phyloP scores from a whole-genome alignment of 768 basidiomycete species.

The Lactarius indigo region DNA sequence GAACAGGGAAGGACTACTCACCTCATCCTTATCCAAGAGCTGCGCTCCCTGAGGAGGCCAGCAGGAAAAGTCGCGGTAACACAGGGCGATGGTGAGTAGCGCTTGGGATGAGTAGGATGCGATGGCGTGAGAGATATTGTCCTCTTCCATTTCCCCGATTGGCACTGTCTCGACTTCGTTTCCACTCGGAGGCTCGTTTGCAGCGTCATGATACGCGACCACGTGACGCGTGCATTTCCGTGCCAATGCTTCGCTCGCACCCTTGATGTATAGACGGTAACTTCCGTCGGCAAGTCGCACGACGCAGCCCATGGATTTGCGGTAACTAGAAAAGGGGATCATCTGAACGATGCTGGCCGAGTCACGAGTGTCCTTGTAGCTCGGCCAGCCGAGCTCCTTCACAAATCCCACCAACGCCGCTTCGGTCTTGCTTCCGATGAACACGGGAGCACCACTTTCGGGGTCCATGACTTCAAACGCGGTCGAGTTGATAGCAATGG shows the following conservation, averaged over 20 bases:
- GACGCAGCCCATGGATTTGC: conserved; percentile 94
- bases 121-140: conserved; percentile 89
- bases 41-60: conserved; percentile 72
- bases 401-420: conserved; percentile 85
- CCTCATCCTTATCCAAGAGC: conserved; percentile 49
- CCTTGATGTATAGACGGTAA: conserved; percentile 81
- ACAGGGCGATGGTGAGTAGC: conserved; percentile 89
- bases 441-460: conserved; percentile 53
- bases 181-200: conserved; percentile 26
- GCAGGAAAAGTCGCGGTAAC: conserved; percentile 79
- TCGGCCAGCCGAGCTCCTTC: conserved; percentile 71
- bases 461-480: conserved; percentile 82
- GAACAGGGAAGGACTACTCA: conserved; percentile 30
- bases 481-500: conserved; percentile 89
- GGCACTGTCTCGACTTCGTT: conserved; percentile 48
- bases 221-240: conserved; percentile 73
- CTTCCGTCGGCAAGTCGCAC: conserved; percentile 52
- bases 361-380: conserved; percentile 66
- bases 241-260: conserved; percentile 89
- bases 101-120: conserved; percentile 98
- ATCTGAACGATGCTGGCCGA: conserved; percentile 66
- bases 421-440: conserved; percentile 95
- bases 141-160: conserved; percentile 64
- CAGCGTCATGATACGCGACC: conserved; percentile 46
- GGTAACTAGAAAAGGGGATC: conserved; percentile 90